Evolutionary conservation across 495 filamentous ascomycete species (phyloP), one percentile per base, ranked within the genome.

Genomic region (Penicillium verhagenii): DNA sequence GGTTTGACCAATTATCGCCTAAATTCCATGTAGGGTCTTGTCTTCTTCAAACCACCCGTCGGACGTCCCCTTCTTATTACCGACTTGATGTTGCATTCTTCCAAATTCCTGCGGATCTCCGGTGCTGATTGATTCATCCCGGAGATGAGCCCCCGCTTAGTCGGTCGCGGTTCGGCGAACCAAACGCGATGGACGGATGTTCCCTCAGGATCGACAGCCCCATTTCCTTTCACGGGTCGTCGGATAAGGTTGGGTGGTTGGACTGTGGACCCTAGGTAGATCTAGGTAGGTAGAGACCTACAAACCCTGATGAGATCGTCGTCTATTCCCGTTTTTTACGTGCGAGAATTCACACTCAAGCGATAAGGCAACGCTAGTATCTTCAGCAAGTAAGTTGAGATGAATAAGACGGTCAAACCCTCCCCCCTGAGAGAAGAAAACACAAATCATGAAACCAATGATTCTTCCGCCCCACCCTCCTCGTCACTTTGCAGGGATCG

Each of bases 61-160:
- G 50, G 50, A 37, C n/a, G 16, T 38, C 50, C 50, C 37, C 9
- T 37, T 21, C 13, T 11, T 19, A 31, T 18, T 50, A 10, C 25
- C 10, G 16, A 31, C 23, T 33, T 48, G 59, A 63, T 24, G 62
- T 65, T 67, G 65, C 64, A 67, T 63, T 44, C 53, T 16, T 10
- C 23, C 16, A 40, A 19, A 35, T 24, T 39, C 33, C 49, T 48
- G 39, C 60, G 61, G 64, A 66, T 66, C 55, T 64, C 53, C 59
- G 56, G 25, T 35, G 28, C 26, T 50, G 54, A 56, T 60, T 56
- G 45, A 25, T 25, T 23, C 31, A n/a, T 49, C 46, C 45, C 38
- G 33, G 53, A 66, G 64, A 64, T 66, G 56, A 57, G 48, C 4
- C 25, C 18, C 47, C 28, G 40, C 25, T 29, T 37, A 44, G 55